Evolutionary conservation across 192 early-diverging fungal species (phyloP).

Genomic region (Coemansia pectinata): DNA sequence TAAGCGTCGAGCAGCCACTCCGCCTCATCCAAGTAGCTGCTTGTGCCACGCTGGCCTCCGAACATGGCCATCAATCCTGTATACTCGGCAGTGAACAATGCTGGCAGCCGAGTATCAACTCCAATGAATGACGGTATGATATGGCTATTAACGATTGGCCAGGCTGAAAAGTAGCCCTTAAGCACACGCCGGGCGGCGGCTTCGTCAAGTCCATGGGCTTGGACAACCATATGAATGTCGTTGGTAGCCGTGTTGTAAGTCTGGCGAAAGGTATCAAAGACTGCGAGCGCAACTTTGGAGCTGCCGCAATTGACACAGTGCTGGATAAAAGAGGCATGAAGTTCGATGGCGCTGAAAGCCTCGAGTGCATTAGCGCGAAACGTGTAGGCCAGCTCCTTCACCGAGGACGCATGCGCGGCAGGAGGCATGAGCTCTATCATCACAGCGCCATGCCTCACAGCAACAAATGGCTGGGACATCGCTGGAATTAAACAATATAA

Average conservation of each 20-base stretch:
- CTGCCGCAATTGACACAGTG: conserved; percentile 9
- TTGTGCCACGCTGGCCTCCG: conserved; percentile 91
- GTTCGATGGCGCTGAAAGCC: conserved; percentile 8
- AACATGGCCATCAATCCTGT: conserved; percentile 79
- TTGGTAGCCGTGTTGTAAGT: neutral
- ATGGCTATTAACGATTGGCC: conserved; percentile 8
- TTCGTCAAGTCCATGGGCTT: conserved; percentile 12
- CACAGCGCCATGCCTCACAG: neutral
- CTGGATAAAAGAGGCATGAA: conserved; percentile 12
- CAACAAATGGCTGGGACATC: conserved; percentile 1
- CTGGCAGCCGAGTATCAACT: neutral
- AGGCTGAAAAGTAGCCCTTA: conserved; percentile 23
- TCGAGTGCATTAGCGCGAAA: neutral
- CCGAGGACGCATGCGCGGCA: neutral
- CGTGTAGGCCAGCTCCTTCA: neutral
- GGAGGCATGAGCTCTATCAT: neutral
- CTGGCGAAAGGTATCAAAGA: conserved; percentile 9
- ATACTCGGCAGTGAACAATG: conserved; percentile 42
- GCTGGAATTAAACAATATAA: neutral
- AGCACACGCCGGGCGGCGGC: conserved; percentile 15
- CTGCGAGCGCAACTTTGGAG: neutral
- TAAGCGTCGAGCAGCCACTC: conserved; percentile 73
- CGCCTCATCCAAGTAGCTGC: conserved; percentile 83
- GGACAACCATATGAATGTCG: conserved; percentile 19
- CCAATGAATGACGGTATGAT: neutral